phyloP scores from a whole-genome alignment of 148 eudicot genomes.

The Rhododendron mucronatum region DNA sequence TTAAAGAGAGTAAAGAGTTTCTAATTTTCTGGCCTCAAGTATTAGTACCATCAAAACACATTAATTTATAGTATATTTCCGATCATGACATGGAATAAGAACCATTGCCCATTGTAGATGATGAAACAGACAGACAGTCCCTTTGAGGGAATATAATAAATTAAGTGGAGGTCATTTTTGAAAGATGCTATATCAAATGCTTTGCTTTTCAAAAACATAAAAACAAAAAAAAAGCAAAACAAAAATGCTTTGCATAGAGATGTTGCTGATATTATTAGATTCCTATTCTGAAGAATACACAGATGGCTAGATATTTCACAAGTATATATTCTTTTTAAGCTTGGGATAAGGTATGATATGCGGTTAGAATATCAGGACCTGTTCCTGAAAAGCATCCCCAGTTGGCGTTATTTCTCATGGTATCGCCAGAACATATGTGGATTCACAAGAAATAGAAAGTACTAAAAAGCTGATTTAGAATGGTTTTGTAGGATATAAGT shows the following conservation, averaged over 20 bases:
- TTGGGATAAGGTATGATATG: not conserved
- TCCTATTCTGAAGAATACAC: not conserved
- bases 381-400: not conserved
- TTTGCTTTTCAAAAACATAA: not conserved
- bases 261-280: not conserved
- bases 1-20: not conserved
- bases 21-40: not conserved
- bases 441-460: not conserved
- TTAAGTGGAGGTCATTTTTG: not conserved
- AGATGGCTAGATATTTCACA: not conserved
- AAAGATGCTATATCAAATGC: not conserved
- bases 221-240: too few species aligned
- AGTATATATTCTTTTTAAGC: not conserved
- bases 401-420: not conserved
- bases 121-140: not conserved
- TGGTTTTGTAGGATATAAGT: not conserved
- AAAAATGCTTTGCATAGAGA: not conserved
- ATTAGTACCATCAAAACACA: not conserved
- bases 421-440: not conserved
- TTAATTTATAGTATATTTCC: slow-evolving; percentile 1
- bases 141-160: not conserved
- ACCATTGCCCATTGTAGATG: not conserved
- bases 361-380: not conserved
- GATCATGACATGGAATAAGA: not conserved
- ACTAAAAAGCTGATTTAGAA: not conserved